Evolutionary conservation across 352 stramenopile species (phyloP), one percentile per base, ranked within the genome.

Genomic region (Stramenopiles sp.): DNA sequence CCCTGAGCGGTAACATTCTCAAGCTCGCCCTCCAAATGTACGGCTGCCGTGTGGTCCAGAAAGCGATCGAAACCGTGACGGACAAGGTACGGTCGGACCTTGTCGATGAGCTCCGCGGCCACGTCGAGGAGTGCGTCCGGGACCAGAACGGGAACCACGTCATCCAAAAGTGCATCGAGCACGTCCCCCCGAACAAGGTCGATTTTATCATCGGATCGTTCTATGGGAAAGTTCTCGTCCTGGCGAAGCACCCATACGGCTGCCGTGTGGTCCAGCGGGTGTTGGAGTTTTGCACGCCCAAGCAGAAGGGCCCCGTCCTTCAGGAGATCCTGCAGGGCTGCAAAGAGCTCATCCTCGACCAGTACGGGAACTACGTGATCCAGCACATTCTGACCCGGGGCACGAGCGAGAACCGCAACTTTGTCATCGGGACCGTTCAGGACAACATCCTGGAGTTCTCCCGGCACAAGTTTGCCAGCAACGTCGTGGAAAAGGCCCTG

Each of bases 351-450:
- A 80, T 89, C 30, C 82, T 92, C 82, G 93, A 99, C 80, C 93
- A 98, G 79, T 99, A 98, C 81, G 95, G 94, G 3, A 99, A 99
- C 82, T 99, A 98, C 78, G 94, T 98, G 1, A 96, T 98, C 75
- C 95, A 99, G 80, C 93, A 98, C 77, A 90, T 98, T 12, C 89
- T 98, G 73, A 86, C 93, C 74, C 93, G 96, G 78, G 93, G 94
- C 37, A 85, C 92, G 37, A 79, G 78, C 0, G 79, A 88, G n/a
- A 85, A 95, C 68, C 84, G 85, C 30, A 78, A 84, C 34, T 81
- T 88, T 12, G 81, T 96, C 18, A 92, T 93, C 80, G 80, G 88
- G 76, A 82, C 86, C 35, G 86, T 97, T 34, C 74, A 80, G 37
- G 68, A 84, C 1, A 87, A 95, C 6, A 85, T 97, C 12, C 79